Evolutionary conservation across 2,329 filamentous ascomycete species (phyloP).

Genomic region (Venturia carpophila): DNA sequence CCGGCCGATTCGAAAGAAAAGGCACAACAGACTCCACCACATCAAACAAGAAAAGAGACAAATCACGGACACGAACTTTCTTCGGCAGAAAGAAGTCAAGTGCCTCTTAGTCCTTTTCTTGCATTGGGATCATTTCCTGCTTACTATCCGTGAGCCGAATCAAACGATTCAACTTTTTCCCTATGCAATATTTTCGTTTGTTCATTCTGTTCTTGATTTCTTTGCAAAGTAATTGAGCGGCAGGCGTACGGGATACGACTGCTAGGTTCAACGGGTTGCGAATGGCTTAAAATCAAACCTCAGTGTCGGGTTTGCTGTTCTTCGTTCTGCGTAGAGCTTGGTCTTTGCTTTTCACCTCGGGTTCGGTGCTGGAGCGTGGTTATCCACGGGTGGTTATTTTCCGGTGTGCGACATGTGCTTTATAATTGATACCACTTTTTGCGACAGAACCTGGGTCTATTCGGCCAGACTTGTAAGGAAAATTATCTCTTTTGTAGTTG

Average conservation of each 20-base stretch:
- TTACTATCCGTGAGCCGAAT: neutral
- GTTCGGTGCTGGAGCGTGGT: neutral
- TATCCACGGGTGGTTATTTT: neutral
- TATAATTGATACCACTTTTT: slow-evolving; percentile 13
- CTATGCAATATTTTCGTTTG: neutral
- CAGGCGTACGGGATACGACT: slow-evolving; percentile 10
- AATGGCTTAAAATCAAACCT: neutral
- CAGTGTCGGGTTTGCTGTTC: neutral
- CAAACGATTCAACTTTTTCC: neutral
- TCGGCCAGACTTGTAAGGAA: neutral
- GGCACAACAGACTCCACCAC: slow-evolving; percentile 29
- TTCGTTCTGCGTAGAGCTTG: neutral
- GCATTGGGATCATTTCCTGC: neutral
- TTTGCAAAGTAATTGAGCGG: slow-evolving; percentile 6
- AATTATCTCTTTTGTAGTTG: slow-evolving; percentile 8
- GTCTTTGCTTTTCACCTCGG: neutral
- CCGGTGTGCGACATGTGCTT: slow-evolving; percentile 1
- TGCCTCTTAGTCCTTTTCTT: slow-evolving; percentile 10
- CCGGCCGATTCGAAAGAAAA: slow-evolving; percentile 40
- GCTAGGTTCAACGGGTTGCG: neutral
- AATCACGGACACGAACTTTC: slow-evolving; percentile 66
- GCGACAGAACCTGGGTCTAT: neutral
- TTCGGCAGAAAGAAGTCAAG: slow-evolving; percentile 54
- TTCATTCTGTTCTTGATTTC: neutral
- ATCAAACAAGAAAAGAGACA: slow-evolving; percentile 61